Percentiles rank a stretch among this genome's conserved stretches.
Evolutionary conservation across 371 early-diverging fungal genomes (phyloP).

Genomic region (Syncephalastrum contaminatum): DNA sequence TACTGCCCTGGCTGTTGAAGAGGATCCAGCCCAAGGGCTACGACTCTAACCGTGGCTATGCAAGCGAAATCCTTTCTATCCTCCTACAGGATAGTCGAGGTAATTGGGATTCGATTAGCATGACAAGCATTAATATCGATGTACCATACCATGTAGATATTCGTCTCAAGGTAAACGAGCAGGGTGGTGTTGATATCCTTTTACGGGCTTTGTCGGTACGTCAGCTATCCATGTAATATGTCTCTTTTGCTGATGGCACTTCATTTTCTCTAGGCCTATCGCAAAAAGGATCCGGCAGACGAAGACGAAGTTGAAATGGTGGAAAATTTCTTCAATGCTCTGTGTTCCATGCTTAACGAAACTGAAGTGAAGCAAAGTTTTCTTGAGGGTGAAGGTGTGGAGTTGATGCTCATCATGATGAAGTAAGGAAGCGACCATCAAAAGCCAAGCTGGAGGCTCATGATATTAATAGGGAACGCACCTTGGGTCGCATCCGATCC

Average conservation of each 20-base stretch:
- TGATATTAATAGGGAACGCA: constrained; percentile 60
- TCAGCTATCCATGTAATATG: not conserved
- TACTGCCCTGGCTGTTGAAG: constrained; percentile 74
- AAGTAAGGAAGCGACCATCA: constrained; percentile 48
- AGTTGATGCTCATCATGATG: constrained; percentile 88
- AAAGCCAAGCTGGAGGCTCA: not conserved
- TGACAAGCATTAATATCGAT: not conserved
- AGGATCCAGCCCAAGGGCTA: constrained; percentile 60
- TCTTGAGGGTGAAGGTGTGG: constrained; percentile 84
- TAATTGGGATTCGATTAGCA: constrained; percentile 12
- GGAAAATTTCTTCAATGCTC: constrained; percentile 84
- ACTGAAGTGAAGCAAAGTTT: constrained; percentile 69
- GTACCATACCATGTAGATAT: constrained; percentile 41
- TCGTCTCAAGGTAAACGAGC: constrained; percentile 59
- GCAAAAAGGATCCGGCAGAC: constrained; percentile 77
- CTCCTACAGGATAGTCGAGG: constrained; percentile 74
- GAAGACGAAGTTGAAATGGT: constrained; percentile 87
- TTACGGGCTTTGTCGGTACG: constrained; percentile 63
- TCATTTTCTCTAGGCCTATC: constrained; percentile 44
- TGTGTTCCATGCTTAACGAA: constrained; percentile 67
- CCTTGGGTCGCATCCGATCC: constrained; percentile 77
- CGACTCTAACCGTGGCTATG: constrained; percentile 83
- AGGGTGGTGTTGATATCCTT: constrained; percentile 74
- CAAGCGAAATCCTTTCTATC: constrained; percentile 84
- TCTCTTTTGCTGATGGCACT: not conserved